Conservation (phyloP, 805 yeast genomes). For the Ogataea henricii region DNA sequence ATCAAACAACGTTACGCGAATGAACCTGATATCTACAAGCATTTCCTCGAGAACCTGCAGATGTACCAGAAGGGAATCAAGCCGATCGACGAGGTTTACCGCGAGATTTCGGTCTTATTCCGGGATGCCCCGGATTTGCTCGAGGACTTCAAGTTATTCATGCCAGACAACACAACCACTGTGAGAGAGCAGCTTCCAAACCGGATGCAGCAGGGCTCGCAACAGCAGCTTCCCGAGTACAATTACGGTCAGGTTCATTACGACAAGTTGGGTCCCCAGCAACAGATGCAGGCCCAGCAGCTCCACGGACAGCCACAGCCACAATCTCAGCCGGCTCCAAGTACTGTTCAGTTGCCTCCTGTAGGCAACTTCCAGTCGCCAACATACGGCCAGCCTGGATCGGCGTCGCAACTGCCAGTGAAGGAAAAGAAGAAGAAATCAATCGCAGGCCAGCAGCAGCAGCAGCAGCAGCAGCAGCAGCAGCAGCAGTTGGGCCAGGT, state of each 20-base stretch:
- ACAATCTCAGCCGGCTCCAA: slow-evolving; percentile 26
- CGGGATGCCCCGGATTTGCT: slow-evolving; percentile 91
- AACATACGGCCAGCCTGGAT: slow-evolving; percentile 31
- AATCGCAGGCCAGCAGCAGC: slow-evolving; percentile 23
- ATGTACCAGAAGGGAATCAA: slow-evolving; percentile 96
- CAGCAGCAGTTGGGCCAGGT: slow-evolving; percentile 23
- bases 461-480: no score
- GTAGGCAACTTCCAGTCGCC: slow-evolving; percentile 87
- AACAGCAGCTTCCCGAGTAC: slow-evolving; percentile 24
- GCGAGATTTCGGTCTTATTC: slow-evolving; percentile 86
- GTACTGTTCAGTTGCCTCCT: slow-evolving; percentile 69
- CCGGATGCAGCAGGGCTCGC: slow-evolving; percentile 14
- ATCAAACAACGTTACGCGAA: slow-evolving; percentile 90
- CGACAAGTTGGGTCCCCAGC: slow-evolving; percentile 15
- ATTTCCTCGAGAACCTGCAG: slow-evolving; percentile 90
- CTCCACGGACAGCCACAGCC: slow-evolving; percentile 22
- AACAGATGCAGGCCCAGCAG: slow-evolving; percentile 8
- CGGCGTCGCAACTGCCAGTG: slow-evolving; percentile 22
- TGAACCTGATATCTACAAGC: slow-evolving; percentile 95
- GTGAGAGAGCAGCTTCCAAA: slow-evolving; percentile 33
- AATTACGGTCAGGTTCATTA: slow-evolving; percentile 21
- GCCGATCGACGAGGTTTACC: slow-evolving; percentile 93
- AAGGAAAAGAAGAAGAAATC: slow-evolving; percentile 34
- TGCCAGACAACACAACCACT: slow-evolving; percentile 69
- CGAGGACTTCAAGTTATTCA: slow-evolving; percentile 91